Percentiles rank a stretch among this genome's conserved stretches.
phyloP scores from a whole-genome alignment of 1,284 basidiomycete species.

The Ganoderma boninense region DNA sequence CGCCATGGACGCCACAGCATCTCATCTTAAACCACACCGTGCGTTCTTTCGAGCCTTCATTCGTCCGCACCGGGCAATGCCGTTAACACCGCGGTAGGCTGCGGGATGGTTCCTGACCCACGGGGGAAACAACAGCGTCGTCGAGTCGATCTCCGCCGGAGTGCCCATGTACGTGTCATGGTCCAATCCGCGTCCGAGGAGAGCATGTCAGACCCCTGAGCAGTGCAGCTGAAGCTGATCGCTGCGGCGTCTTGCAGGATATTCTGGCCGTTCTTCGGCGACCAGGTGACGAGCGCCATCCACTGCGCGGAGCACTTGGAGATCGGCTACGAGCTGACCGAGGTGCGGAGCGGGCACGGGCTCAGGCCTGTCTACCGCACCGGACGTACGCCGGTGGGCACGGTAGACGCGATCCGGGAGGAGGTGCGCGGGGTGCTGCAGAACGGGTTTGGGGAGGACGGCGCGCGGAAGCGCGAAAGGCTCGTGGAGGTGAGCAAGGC shows the following conservation, averaged over 20 bases:
- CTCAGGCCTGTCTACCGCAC: slow-evolving; percentile 32
- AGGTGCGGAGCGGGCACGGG: slow-evolving; percentile 38
- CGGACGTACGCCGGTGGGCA: slow-evolving; percentile 30
- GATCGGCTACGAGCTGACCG: slow-evolving; percentile 41
- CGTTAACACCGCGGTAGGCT: slow-evolving; percentile 22
- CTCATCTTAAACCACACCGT: slow-evolving; percentile 34
- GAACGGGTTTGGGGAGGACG: slow-evolving; percentile 33
- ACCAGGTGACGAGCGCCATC: slow-evolving; percentile 37
- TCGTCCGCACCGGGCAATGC: no score
- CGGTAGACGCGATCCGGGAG: slow-evolving; percentile 31
- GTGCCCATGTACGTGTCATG: slow-evolving; percentile 31
- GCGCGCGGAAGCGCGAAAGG: slow-evolving; percentile 29
- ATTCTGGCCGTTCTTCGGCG: slow-evolving; percentile 36
- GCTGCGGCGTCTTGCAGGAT: slow-evolving; percentile 6
- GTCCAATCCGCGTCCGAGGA: no score
- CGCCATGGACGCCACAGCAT: slow-evolving; percentile 35
- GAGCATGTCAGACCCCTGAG: background rate
- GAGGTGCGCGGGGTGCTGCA: slow-evolving; percentile 30
- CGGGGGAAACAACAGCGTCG: slow-evolving; percentile 34
- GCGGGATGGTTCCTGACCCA: slow-evolving; percentile 37
- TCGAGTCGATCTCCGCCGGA: slow-evolving; percentile 29
- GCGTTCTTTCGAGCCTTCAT: background rate
- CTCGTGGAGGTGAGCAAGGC: slow-evolving; percentile 21
- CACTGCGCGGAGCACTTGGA: slow-evolving; percentile 20
- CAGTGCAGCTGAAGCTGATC: background rate